phyloP scores from a whole-genome alignment of 2,329 filamentous ascomycete genomes.

The Helotiales sp. region DNA sequence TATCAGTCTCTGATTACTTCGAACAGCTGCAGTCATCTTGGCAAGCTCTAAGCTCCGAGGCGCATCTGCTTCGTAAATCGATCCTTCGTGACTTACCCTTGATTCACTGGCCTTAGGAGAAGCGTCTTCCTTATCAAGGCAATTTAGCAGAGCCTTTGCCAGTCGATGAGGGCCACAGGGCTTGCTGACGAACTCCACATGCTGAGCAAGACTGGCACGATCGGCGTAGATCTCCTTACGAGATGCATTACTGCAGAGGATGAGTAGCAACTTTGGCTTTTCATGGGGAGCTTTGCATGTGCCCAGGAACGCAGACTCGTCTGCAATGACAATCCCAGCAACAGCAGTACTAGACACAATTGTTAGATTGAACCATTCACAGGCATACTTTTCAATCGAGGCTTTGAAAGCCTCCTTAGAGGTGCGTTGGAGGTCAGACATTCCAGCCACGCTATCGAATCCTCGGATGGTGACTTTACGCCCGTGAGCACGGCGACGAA shows the following conservation, averaged over 20 bases:
- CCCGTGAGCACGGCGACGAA: slow-evolving; percentile 20
- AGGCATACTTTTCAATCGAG: slow-evolving; percentile 24
- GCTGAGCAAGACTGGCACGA: slow-evolving; percentile 15
- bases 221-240: slow-evolving; percentile 19
- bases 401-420: slow-evolving; percentile 19
- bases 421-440: slow-evolving; percentile 14
- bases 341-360: slow-evolving; percentile 4
- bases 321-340: slow-evolving; percentile 24
- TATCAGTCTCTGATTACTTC: slow-evolving; percentile 19
- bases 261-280: slow-evolving; percentile 15
- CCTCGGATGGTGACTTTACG: slow-evolving; percentile 24
- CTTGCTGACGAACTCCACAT: slow-evolving; percentile 27
- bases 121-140: slow-evolving; percentile 24
- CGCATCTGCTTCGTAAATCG: slow-evolving; percentile 2
- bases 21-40: slow-evolving; percentile 16
- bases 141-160: slow-evolving; percentile 26
- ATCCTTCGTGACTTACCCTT: slow-evolving; percentile 13
- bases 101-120: not conserved
- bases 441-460: slow-evolving; percentile 16
- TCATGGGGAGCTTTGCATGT: slow-evolving; percentile 4
- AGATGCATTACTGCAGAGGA: slow-evolving; percentile 24
- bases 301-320: slow-evolving; percentile 20
- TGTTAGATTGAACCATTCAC: slow-evolving; percentile 23
- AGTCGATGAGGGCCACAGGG: slow-evolving; percentile 29
- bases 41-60: not conserved